Evolutionary conservation across 257 asterid species (phyloP), one percentile per base, ranked within the genome.

Genomic region (Solanum gandarillasii): DNA sequence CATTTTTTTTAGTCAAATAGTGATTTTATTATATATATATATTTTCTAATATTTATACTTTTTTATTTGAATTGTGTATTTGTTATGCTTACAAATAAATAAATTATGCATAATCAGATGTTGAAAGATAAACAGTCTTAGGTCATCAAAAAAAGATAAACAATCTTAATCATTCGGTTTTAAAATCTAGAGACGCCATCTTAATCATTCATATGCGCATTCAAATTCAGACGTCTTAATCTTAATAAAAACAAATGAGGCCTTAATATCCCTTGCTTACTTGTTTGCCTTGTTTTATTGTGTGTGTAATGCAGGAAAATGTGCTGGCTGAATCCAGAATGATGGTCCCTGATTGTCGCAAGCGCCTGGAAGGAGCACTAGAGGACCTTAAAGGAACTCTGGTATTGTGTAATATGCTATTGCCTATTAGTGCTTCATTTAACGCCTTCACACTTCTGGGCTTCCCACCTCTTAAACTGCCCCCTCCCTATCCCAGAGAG

Each of bases 321-420:
- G 99, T 96, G 88, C 88, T 96, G 91, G 95, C 96, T 86, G 99
- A 96, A 90, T 96, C 99, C 70, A 93, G 98, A 89, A 96, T 96
- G 99, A 96, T 95, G 99, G 91, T 96, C 73, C 99, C 99, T 27
- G 99, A 96, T 88, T 95, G 98, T 90, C 94, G 87, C 91, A 95
- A 96, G 93, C 98, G 98, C 21, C 91, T 96, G 8, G 98, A 95
- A 92, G 90, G 94, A 88, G 95, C 99, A 85, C 83, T 94, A 62
- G 88, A 90, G n/a, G 98, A 96, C 88, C 98, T 96, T 32, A 94
- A 92, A 90, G 94, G 91, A 88, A 89, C 94, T 78, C 75, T 96
- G 96, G 99, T 95, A 91, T 67, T 88, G 73, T 55, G 52, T 88
- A 29, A 75, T 85, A 29, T 46, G 31, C 43, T n/a, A 52, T 39